Conservation (phyloP, 2,329 filamentous ascomycete species). For the Xylaria sp. region DNA sequence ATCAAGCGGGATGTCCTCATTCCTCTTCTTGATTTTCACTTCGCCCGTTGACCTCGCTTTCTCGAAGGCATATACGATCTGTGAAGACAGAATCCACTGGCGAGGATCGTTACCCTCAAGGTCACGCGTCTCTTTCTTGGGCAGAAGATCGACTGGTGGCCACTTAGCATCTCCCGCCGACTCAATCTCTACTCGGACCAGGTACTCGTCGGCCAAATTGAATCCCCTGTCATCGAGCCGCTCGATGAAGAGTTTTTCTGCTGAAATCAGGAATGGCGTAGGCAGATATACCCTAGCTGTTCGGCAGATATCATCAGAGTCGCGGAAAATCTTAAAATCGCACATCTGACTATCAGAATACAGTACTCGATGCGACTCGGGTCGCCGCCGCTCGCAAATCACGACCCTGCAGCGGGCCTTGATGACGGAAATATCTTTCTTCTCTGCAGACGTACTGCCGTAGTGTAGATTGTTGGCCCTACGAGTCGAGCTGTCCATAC, state of each 20-base stretch:
- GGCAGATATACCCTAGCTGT: constrained; percentile 46
- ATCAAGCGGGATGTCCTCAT: constrained; percentile 23
- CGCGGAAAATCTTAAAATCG: constrained; percentile 46
- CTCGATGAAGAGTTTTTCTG: constrained; percentile 47
- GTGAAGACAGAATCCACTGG: constrained; percentile 29
- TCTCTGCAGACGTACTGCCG: constrained; percentile 33
- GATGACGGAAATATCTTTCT: constrained; percentile 34
- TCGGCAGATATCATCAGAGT: constrained; percentile 40
- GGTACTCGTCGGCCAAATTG: constrained; percentile 46
- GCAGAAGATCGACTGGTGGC: constrained; percentile 45
- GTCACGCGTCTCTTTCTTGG: constrained; percentile 26
- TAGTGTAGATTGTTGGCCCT: constrained; percentile 34
- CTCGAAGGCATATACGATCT: constrained; percentile 28
- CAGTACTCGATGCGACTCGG: constrained; percentile 39
- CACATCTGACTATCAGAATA: constrained; percentile 52
- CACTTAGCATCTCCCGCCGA: constrained; percentile 45
- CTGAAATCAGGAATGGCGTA: constrained; percentile 47
- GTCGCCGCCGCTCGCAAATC: constrained; percentile 33
- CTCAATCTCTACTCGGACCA: constrained; percentile 48
- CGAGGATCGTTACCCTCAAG: constrained; percentile 24
- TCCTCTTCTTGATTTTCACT: constrained; percentile 27
- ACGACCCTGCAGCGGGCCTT: constrained; percentile 41
- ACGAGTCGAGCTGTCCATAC: constrained; percentile 42
- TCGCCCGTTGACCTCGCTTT: constrained; percentile 28
- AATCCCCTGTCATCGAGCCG: constrained; percentile 43